Evolutionary conservation across 2,329 filamentous ascomycete species (phyloP).

Genomic region (Tolypocladium cylindrosporum): DNA sequence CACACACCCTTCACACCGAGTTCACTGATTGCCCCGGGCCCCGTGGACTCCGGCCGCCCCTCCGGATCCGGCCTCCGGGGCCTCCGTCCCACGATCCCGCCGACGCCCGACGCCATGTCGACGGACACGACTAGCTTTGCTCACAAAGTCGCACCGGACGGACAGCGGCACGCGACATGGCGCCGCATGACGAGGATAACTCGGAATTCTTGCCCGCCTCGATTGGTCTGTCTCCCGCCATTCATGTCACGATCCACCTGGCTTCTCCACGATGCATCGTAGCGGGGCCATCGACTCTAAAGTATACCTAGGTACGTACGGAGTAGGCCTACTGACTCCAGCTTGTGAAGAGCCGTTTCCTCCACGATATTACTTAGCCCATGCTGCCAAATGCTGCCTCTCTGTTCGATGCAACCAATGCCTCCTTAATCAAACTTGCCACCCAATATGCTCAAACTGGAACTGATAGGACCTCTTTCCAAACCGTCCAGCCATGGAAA

Average conservation of each 20-base stretch:
- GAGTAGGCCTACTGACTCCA: not conserved
- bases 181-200: not conserved
- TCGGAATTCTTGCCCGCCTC: not conserved
- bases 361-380: not conserved
- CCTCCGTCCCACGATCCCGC: not conserved
- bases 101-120: not conserved
- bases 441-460: not conserved
- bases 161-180: not conserved
- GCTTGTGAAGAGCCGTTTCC: not conserved
- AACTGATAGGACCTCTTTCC: not conserved
- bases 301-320: no score
- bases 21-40: not conserved
- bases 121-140: not conserved
- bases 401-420: not conserved
- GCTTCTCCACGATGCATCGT: not conserved
- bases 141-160: not conserved
- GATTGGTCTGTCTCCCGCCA: not conserved
- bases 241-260: not conserved
- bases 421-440: not conserved
- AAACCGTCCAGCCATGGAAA: not conserved
- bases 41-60: conserved; percentile 4
- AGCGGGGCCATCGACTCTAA: not conserved
- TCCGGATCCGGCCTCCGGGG: conserved; percentile 1
- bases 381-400: not conserved
- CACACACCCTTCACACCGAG: not conserved